Conservation (phyloP, 306 rosid genomes). For the Biancaea sappan region DNA sequence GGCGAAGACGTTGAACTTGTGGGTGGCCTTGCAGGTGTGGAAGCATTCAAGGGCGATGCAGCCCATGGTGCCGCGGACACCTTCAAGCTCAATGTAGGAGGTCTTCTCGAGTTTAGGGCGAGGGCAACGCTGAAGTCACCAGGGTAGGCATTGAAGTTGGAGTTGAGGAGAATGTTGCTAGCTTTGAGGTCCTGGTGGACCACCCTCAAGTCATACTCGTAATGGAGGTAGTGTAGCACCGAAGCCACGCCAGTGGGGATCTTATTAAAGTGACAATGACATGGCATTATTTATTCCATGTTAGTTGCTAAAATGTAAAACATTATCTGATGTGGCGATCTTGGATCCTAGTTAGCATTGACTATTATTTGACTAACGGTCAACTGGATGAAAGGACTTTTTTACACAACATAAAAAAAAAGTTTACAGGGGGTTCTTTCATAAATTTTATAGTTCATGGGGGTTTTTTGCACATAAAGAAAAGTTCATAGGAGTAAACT, state of each 20-base stretch:
- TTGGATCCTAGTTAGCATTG: too few species aligned
- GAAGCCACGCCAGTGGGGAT: constrained; percentile 66
- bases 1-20: constrained; percentile 64
- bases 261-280: too few species aligned
- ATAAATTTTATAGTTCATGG: too few species aligned
- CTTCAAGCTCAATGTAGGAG: constrained; percentile 60
- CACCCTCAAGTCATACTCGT: constrained; percentile 66
- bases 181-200: constrained; percentile 75
- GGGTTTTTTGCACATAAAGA: too few species aligned
- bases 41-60: constrained; percentile 82
- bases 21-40: constrained; percentile 70
- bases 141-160: constrained; percentile 57
- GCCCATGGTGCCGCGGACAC: constrained; percentile 73
- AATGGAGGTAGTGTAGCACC: constrained; percentile 63
- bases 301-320: too few species aligned
- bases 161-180: constrained; percentile 69
- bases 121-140: constrained; percentile 76
- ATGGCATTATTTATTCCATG: too few species aligned
- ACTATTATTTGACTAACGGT: too few species aligned
- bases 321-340: too few species aligned
- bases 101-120: constrained; percentile 65
- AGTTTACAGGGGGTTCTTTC: too few species aligned
- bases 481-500: too few species aligned
- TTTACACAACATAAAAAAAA: too few species aligned
- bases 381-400: too few species aligned